Evolutionary conservation across 2,329 filamentous ascomycete genomes (phyloP).

Genomic region (Didymella pinodella): DNA sequence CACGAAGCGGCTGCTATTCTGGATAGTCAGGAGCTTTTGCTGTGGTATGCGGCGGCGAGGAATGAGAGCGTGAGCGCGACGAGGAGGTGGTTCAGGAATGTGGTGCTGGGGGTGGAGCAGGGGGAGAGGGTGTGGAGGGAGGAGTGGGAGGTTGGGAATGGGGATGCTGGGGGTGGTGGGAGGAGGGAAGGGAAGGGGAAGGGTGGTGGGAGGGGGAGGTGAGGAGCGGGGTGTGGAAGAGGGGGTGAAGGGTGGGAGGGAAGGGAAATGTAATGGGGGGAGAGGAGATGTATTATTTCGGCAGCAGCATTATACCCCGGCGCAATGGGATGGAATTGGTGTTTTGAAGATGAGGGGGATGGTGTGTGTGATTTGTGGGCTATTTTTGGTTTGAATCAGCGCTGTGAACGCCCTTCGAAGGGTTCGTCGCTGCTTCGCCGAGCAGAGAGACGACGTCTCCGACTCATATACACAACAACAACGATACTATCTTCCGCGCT

Average conservation of each 20-base stretch:
- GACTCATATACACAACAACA: constrained; percentile 5
- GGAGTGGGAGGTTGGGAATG: constrained; percentile 32
- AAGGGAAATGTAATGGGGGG: constrained; percentile 7
- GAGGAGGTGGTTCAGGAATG: constrained; percentile 40
- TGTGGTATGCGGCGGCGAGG: constrained; percentile 43
- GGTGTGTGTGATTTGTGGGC: neutral
- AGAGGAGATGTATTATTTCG: neutral
- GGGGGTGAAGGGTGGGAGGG: constrained; percentile 24
- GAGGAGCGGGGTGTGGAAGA: constrained; percentile 2
- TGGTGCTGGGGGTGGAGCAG: constrained; percentile 39
- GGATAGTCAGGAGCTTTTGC: constrained; percentile 48
- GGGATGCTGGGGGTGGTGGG: constrained; percentile 24
- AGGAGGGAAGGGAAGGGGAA: constrained; percentile 13
- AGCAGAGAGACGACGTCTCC: neutral
- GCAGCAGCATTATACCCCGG: constrained; percentile 23
- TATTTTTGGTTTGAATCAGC: constrained; percentile 4
- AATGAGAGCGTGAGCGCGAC: constrained; percentile 49
- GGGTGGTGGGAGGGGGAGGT: constrained; percentile 14
- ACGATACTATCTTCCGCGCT: neutral
- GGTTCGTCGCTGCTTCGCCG: constrained; percentile 4
- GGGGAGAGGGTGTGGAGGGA: constrained; percentile 26
- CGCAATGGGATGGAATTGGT: constrained; percentile 6
- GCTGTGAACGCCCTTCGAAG: neutral
- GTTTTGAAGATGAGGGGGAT: neutral
- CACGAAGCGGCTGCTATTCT: constrained; percentile 45